phyloP scores from a whole-genome alignment of 129 eudicot species.

The Apium graveolens region DNA sequence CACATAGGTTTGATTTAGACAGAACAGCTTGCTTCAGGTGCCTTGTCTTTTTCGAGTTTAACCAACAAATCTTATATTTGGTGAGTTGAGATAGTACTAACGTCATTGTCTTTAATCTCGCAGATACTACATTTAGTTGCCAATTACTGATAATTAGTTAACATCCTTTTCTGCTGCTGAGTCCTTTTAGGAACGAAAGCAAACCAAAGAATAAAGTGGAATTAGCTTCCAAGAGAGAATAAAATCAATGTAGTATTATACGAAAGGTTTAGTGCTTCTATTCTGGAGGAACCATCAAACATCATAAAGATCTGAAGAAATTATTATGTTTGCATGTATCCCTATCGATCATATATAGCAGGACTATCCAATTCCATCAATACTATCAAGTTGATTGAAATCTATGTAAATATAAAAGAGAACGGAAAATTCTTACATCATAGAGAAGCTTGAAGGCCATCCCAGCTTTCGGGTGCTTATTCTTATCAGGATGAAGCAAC shows the following conservation, averaged over 20 bases:
- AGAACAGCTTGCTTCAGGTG: not conserved
- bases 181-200: not conserved
- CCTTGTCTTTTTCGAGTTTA: not conserved
- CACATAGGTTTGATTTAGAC: not conserved
- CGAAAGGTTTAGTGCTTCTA: not conserved
- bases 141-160: not conserved
- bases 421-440: conserved; percentile 29
- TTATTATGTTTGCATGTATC: not conserved
- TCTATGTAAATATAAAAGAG: not conserved
- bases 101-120: not conserved
- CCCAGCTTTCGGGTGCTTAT: conserved; percentile 75
- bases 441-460: conserved; percentile 73
- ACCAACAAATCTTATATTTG: not conserved
- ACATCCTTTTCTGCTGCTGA: not conserved
- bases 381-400: not conserved
- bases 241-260: too few species aligned
- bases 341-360: not conserved
- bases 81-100: not conserved
- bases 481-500: conserved; percentile 85
- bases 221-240: not conserved
- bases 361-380: not conserved
- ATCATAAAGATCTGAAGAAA: not conserved
- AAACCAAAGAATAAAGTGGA: not conserved
- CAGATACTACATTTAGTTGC: not conserved
- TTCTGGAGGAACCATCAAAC: not conserved